These are phyloP conservation scores for Wickerhamiella musiphila DNA, from an alignment of 805 yeast species.

Conservation along the genomic window DNA sequence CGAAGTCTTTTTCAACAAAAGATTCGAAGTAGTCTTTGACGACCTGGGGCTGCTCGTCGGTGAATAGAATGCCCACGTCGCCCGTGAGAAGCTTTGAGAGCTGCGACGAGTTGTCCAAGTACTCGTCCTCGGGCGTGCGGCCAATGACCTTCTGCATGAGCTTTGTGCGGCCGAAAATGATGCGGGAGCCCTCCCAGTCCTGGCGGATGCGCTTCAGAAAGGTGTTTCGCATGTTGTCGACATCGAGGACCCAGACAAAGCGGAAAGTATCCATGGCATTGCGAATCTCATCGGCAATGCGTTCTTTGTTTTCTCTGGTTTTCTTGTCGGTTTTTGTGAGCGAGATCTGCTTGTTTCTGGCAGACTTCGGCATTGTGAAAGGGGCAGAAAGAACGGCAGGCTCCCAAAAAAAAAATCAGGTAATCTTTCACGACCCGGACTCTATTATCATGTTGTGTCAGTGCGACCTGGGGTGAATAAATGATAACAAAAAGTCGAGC, in stretches of 20 bases:
- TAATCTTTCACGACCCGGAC: too few relatives aligned
- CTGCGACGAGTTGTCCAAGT: slow-evolving; percentile 63
- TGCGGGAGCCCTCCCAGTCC: slow-evolving; percentile 83
- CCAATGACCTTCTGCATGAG: slow-evolving; percentile 90
- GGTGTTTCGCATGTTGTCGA: slow-evolving; percentile 90
- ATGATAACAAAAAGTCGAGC: too few relatives aligned
- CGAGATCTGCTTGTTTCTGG: slow-evolving; percentile 89
- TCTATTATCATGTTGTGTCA: too few relatives aligned
- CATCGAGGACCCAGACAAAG: slow-evolving; percentile 69
- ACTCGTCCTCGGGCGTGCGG: slow-evolving; percentile 72
- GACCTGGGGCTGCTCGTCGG: slow-evolving; percentile 76
- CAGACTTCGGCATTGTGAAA: slow-evolving; percentile 99
- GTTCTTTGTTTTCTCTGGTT: slow-evolving; percentile 80
- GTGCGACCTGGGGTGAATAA: too few relatives aligned
- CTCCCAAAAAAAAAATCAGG: too few relatives aligned
- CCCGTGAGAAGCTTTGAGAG: slow-evolving; percentile 52
- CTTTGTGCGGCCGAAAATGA: slow-evolving; percentile 81
- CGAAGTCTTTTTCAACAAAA: slow-evolving; percentile 64
- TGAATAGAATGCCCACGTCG: slow-evolving; percentile 73
- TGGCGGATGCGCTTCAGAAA: slow-evolving; percentile 83
- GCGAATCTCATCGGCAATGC: slow-evolving; percentile 83
- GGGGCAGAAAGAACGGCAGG: too few relatives aligned
- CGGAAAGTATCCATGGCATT: slow-evolving; percentile 57
- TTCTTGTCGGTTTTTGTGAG: slow-evolving; percentile 93
- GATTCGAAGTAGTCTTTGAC: slow-evolving; percentile 76